Conservation (phyloP, 2,329 filamentous ascomycete species). For the Scedosporium minutisporum region DNA sequence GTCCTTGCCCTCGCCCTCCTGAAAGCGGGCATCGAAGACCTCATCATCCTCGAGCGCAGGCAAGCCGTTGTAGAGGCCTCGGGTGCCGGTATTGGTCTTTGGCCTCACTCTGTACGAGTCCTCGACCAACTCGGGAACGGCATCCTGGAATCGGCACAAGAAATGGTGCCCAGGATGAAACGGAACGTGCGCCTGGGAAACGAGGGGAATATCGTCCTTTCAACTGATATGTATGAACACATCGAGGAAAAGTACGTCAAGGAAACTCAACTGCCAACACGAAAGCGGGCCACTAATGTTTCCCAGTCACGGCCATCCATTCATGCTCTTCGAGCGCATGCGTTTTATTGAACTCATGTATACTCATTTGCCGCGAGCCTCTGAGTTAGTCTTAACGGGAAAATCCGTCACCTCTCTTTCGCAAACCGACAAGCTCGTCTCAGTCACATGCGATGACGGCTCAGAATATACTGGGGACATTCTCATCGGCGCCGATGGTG, state of each 20-base stretch:
- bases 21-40: conserved; percentile 20
- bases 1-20: conserved; percentile 19
- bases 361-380: conserved; percentile 11
- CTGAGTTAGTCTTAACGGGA: conserved; percentile 10
- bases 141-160: conserved; percentile 13
- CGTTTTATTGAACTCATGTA: conserved; percentile 13
- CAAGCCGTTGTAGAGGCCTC: conserved; percentile 13
- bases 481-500: conserved; percentile 31
- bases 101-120: conserved; percentile 16
- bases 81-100: conserved; percentile 15
- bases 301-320: conserved; percentile 15
- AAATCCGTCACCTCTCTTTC: conserved; percentile 12
- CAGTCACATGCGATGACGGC: conserved; percentile 24
- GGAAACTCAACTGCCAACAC: not conserved
- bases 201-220: not conserved
- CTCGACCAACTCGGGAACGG: conserved; percentile 17
- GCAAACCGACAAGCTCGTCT: conserved; percentile 14
- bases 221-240: not conserved
- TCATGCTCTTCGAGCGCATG: conserved; percentile 14
- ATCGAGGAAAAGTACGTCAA: not conserved
- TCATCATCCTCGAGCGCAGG: conserved; percentile 19
- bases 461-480: conserved; percentile 24
- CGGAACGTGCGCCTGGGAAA: not conserved
- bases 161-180: conserved; percentile 11
- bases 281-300: not conserved